These are phyloP conservation scores for Suillus hirtellus DNA, from an alignment of 768 basidiomycete genomes.

Conservation along the genomic window DNA sequence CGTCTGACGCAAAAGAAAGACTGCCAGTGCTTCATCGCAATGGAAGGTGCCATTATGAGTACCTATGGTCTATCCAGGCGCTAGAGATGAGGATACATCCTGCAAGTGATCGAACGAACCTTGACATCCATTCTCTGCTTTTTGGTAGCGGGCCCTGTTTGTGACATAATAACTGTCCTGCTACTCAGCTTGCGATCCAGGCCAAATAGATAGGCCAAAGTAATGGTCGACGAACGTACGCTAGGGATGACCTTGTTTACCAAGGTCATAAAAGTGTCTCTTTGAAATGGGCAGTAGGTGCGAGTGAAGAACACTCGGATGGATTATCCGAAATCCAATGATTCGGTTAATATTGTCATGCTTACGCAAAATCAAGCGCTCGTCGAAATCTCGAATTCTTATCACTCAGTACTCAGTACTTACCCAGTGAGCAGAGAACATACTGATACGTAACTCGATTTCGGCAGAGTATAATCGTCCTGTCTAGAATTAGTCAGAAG, in stretches of 20 bases:
- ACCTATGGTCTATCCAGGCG: conserved; percentile 67
- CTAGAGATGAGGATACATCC: conserved; percentile 3
- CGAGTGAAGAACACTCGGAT: background rate
- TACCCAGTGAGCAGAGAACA: background rate
- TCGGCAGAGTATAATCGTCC: background rate
- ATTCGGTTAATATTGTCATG: no score
- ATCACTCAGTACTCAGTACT: no score
- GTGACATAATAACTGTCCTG: conserved; percentile 22
- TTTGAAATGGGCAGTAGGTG: background rate
- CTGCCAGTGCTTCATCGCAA: conserved; percentile 95
- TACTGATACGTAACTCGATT: background rate
- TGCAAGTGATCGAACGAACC: conserved; percentile 23
- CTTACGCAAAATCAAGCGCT: background rate
- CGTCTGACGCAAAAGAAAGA: conserved; percentile 83
- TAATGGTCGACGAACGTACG: background rate
- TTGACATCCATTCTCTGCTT: conserved; percentile 47
- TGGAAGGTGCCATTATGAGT: conserved; percentile 97
- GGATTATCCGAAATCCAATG: background rate
- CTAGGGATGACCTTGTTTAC: conserved; percentile 1
- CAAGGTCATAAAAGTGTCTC: background rate
- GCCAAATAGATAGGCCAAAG: no score
- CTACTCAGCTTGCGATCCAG: background rate
- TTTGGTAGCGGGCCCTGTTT: conserved; percentile 34
- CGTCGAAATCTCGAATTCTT: background rate
- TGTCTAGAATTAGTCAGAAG: background rate